These are phyloP conservation scores for Diaporthe australafricana DNA, from an alignment of 2,329 filamentous ascomycete genomes.

Conservation along the genomic window DNA sequence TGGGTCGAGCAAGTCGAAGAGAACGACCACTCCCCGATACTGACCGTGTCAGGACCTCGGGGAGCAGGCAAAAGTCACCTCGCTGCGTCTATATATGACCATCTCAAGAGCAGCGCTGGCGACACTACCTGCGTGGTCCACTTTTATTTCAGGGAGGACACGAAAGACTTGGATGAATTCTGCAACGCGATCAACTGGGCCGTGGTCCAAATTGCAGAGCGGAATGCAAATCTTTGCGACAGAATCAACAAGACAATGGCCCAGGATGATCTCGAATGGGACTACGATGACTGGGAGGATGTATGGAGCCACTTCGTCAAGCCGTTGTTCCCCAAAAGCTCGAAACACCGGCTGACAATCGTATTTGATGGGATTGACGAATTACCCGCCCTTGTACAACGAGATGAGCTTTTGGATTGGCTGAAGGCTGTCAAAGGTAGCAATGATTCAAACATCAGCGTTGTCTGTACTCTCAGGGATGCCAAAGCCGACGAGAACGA, in stretches of 20 bases:
- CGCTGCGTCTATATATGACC: conserved; percentile 4
- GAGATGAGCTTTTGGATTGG: neutral
- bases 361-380: conserved; percentile 6
- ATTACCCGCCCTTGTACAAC: neutral
- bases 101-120: neutral
- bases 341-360: conserved; percentile 23
- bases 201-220: neutral
- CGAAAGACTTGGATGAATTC: neutral
- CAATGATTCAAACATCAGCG: neutral
- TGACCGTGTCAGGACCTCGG: neutral
- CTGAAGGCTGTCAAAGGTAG: neutral
- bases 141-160: conserved; percentile 5
- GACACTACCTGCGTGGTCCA: neutral
- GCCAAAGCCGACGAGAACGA: neutral
- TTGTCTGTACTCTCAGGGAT: conserved; percentile 7
- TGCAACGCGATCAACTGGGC: neutral
- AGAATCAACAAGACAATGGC: neutral
- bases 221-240: neutral
- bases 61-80: conserved; percentile 2
- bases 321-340: neutral
- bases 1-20: neutral
- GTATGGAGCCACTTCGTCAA: neutral
- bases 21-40: neutral
- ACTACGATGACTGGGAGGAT: neutral
- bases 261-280: neutral